phyloP scores from a whole-genome alignment of 371 early-diverging fungal genomes.

The Batkoa obscura region DNA sequence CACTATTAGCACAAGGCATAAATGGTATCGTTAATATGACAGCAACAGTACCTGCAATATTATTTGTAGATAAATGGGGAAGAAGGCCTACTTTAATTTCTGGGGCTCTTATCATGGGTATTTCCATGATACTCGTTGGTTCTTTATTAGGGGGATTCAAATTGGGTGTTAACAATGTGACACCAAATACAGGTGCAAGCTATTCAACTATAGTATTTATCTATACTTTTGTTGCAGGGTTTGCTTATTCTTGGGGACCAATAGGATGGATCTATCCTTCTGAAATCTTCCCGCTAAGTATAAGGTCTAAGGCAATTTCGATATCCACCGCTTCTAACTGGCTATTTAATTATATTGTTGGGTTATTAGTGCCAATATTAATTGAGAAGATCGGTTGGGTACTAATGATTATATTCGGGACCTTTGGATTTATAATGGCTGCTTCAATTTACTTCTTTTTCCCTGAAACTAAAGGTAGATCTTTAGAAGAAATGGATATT shows the following conservation, averaged over 20 bases:
- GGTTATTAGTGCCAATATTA: conserved; percentile 39
- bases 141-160: not conserved
- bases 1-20: conserved; percentile 43
- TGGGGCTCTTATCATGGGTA: conserved; percentile 31
- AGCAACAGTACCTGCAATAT: conserved; percentile 50
- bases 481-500: conserved; percentile 56
- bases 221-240: conserved; percentile 48
- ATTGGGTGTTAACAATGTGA: not conserved
- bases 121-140: conserved; percentile 22
- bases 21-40: conserved; percentile 49
- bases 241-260: conserved; percentile 82
- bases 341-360: conserved; percentile 53
- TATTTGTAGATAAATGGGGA: conserved; percentile 55
- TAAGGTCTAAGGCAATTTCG: conserved; percentile 65
- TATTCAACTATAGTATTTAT: conserved; percentile 40
- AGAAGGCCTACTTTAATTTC: conserved; percentile 27
- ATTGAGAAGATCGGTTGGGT: conserved; percentile 14
- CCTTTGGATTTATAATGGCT: conserved; percentile 30
- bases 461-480: conserved; percentile 67
- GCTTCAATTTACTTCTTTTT: conserved; percentile 39
- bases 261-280: conserved; percentile 82
- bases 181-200: conserved; percentile 17
- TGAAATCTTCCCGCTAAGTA: conserved; percentile 33
- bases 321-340: conserved; percentile 81
- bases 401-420: conserved; percentile 40